Evolutionary conservation across 2,329 filamentous ascomycete species (phyloP), one percentile per base, ranked within the genome.

Genomic region (Diaporthe sp.): DNA sequence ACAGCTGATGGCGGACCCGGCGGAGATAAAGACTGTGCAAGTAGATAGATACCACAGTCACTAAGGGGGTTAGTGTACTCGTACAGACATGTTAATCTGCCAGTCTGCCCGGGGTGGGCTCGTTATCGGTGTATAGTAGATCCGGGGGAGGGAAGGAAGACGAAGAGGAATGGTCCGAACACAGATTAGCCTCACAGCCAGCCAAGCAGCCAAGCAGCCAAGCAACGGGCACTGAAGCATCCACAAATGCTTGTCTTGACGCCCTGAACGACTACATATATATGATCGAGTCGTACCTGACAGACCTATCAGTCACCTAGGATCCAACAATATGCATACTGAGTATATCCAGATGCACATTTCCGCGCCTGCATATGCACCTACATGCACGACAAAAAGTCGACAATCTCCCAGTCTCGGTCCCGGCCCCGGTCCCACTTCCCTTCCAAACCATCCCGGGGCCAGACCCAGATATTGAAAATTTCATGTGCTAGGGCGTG

Each of bases 391-490:
- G 66, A 25, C 47, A 25, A 13, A 10, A 38, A 38, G 33, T 35
- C 55, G 55, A 58, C 19, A n/a, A 38, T 40, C 33, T 72, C 52
- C 66, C 22, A 19, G 69, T 17, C 60, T 54, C 12, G n/a, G 38
- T 69, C 17, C 52, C 55, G 30, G 50, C 52, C 58, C 58, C 68
- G 40, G 52, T 74, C 60, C 50, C 50, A 55, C 19, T 45, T 38
- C 42, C 50, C 25, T 38, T 38, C 50, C 25, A 42, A 68, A 60
- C 42, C 25, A 33, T 25, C 38, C 15, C 38, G 28, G 38, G 40
- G 58, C 67, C 28, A 28, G 58, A 74, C 69, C 73, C 69, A 72
- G 73, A 72, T 72, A 68, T 68, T 67, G 55, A 67, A 75, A 72
- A 52, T 75, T 66, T 68, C 52, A 33, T 33, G 47, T 67, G 61